A percentile compares a stretch with the other conserved stretches of the same genome.
Conservation (phyloP, 1,139 yeast genomes). For the Magnusiomyces suaveolens region DNA sequence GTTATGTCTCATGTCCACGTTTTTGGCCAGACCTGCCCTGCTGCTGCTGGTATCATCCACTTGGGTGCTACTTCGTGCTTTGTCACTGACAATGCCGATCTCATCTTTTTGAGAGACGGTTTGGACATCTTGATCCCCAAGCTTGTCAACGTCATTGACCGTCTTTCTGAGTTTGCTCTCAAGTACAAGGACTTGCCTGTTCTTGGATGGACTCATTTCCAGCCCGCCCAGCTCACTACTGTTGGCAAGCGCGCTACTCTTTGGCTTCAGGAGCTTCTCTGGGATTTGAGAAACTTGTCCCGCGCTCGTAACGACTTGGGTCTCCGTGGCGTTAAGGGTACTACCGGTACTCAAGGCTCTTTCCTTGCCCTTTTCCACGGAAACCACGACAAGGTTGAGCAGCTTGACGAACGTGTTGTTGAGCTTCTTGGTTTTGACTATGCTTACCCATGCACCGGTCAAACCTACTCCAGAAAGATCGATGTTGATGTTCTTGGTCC, state of each 20-base stretch:
- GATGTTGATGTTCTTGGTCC: constrained; percentile 92
- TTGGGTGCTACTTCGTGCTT: constrained; percentile 97
- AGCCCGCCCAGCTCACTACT: constrained; percentile 97
- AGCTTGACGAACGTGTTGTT: constrained; percentile 81
- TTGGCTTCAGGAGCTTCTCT: constrained; percentile 94
- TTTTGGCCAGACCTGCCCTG: constrained; percentile 86
- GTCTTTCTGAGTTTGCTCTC: constrained; percentile 78
- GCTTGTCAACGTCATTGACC: constrained; percentile 88
- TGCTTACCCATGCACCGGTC: constrained; percentile 97
- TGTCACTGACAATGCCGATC: constrained; percentile 96
- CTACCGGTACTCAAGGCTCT: constrained; percentile 98
- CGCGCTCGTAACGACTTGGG: constrained; percentile 97
- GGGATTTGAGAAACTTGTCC: constrained; percentile 94
- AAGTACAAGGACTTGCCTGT: constrained; percentile 93
- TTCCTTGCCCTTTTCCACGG: constrained; percentile 93
- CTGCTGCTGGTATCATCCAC: constrained; percentile 96
- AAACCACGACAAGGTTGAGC: constrained; percentile 91
- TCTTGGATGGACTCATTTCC: constrained; percentile 98
- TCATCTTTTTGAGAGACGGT: constrained; percentile 92
- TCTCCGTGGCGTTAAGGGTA: constrained; percentile 96
- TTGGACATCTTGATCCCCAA: constrained; percentile 88
- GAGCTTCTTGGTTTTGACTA: constrained; percentile 87
- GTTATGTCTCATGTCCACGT: constrained; percentile 99
- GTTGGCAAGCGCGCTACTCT: constrained; percentile 97
- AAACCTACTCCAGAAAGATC: constrained; percentile 94